A percentile compares a stretch with the other conserved stretches of the same genome.
These are phyloP conservation scores for Allantophomopsis lycopodina DNA, from an alignment of 2,329 filamentous ascomycete genomes.

Conservation along the genomic window DNA sequence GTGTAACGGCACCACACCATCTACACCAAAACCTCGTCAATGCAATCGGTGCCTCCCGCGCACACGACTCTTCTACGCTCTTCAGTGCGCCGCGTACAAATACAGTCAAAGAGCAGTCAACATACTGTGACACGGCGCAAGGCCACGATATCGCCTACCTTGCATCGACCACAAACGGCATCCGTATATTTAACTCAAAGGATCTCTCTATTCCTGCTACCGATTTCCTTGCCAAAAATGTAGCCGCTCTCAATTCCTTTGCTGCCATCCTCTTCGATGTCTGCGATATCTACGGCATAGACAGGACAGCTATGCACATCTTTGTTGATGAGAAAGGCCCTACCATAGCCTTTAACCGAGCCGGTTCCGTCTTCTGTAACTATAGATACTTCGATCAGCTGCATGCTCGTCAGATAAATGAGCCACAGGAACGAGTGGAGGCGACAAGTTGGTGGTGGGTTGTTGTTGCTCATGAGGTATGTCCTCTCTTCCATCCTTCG, in stretches of 20 bases:
- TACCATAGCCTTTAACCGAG: slow-evolving; percentile 86
- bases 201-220: slow-evolving; percentile 31
- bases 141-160: slow-evolving; percentile 60
- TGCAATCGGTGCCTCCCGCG: slow-evolving; percentile 65
- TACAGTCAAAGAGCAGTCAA: slow-evolving; percentile 66
- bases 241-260: slow-evolving; percentile 53
- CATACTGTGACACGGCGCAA: slow-evolving; percentile 72
- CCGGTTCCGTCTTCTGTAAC: slow-evolving; percentile 87
- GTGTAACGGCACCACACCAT: slow-evolving; percentile 43
- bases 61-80: slow-evolving; percentile 61
- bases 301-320: slow-evolving; percentile 59
- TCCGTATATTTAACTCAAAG: slow-evolving; percentile 60
- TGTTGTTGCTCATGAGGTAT: slow-evolving; percentile 65
- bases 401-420: slow-evolving; percentile 31
- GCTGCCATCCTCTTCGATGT: slow-evolving; percentile 56
- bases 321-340: slow-evolving; percentile 70
- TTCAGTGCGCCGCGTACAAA: slow-evolving; percentile 60
- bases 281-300: slow-evolving; percentile 58
- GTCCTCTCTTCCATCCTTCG: background rate
- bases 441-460: slow-evolving; percentile 86
- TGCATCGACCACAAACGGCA: slow-evolving; percentile 55
- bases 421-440: slow-evolving; percentile 40
- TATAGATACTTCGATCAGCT: slow-evolving; percentile 74
- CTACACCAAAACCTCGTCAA: slow-evolving; percentile 61
- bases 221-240: slow-evolving; percentile 47